Base-by-base conservation (phyloP, 129 eudicot genomes). In the Tanacetum coccineum region DNA sequence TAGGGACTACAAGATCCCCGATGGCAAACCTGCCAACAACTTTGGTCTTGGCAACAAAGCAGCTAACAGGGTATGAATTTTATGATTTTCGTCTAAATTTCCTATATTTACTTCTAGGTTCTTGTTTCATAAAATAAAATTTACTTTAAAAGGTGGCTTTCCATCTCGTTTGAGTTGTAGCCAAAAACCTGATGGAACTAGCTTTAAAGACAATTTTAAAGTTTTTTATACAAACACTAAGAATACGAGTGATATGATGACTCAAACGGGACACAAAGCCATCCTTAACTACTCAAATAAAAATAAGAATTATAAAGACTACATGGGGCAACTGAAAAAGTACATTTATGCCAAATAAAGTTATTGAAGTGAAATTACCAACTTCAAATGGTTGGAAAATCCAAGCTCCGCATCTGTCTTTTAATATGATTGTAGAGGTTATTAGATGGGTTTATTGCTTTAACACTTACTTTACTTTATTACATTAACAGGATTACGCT, bases 1-100 rank as follows among this genome's bases (percentile, higher is more conserved):
- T 64, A 82, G 99, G 72, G 99, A 93, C 82, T 93, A 93, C 88
- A 93, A 93, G 79, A 93, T 93, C 61, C 99, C 99, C 39, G 99
- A 93, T 78, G 99, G 99, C 57, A 93, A 93, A 75, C 95, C 99
- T 66, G 96, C 99, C 68, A 93, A 93, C 84, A 89, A 81, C 80
- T 93, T 93, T 72, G 96, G 96, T 77, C 95, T 93, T 62, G 99
- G 99, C 59, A 89, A 93, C 76, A 84, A 89, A 72, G 90, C 96
- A 32, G 99, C 96, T 17, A 84, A 87, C 69, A 93, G 86, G 99
- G 99, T 93, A 87, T 62, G 32, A 13, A 40, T 14, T 59, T 57
- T 57, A 25, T 57, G 18, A 57, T 13, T 22, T 57, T n/a, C 3
- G 62, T 5, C 42, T 36, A 36, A 36, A 36, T 36, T 36, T 36